These are phyloP conservation scores for Dactylorhiza incarnata DNA, from an alignment of 106 monocot genomes.

Conservation along the genomic window DNA sequence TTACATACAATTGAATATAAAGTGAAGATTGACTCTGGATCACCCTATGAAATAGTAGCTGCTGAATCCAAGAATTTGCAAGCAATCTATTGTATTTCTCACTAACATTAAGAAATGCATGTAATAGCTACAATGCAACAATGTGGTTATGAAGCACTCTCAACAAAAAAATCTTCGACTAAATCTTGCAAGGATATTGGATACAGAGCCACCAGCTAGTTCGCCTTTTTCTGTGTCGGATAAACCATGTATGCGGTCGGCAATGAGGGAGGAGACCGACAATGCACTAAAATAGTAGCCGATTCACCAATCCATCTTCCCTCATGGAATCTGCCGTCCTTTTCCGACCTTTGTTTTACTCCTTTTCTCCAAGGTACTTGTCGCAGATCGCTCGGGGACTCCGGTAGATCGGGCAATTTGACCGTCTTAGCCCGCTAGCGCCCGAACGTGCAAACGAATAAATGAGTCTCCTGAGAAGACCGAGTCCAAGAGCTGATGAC, in stretches of 20 bases:
- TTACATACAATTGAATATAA: constrained; percentile 31
- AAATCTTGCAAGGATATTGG: constrained; percentile 28
- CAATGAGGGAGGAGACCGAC: too few species aligned
- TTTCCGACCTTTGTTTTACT: too few species aligned
- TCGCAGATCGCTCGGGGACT: too few species aligned
- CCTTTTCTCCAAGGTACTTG: too few species aligned
- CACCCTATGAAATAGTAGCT: constrained; percentile 29
- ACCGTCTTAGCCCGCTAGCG: too few species aligned
- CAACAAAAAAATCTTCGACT: constrained; percentile 47
- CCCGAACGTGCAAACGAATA: too few species aligned
- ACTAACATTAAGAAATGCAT: constrained; percentile 29
- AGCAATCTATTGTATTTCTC: constrained; percentile 39
- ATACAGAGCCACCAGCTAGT: not conserved
- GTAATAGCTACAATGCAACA: constrained; percentile 54
- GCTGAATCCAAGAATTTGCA: constrained; percentile 44
- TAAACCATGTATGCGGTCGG: constrained; percentile 3
- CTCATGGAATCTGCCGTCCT: too few species aligned
- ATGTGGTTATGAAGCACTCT: constrained; percentile 52
- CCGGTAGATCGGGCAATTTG: too few species aligned
- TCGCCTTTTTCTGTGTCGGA: constrained; percentile 4
- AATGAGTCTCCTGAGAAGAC: too few species aligned
- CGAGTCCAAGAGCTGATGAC: too few species aligned
- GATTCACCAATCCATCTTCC: too few species aligned
- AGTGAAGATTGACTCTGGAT: constrained; percentile 41
- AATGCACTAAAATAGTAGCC: too few species aligned